A percentile compares a stretch with the other conserved stretches of the same genome.
phyloP scores from a whole-genome alignment of 1,284 basidiomycete genomes.

The Tilletia setariae region DNA sequence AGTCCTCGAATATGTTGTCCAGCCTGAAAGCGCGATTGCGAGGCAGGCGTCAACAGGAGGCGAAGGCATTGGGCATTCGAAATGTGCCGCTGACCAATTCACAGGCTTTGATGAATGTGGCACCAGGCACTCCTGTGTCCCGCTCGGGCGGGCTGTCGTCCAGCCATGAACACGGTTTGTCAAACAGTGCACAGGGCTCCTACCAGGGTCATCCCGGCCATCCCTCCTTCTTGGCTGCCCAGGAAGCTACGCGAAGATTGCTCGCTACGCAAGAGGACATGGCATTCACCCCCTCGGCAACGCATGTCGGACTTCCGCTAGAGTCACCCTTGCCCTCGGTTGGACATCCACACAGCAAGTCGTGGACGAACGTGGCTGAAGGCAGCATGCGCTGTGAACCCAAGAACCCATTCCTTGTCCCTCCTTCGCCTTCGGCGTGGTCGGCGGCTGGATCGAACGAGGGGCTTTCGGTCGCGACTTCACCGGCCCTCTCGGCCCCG shows the following conservation, averaged over 20 bases:
- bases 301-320: background rate
- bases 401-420: background rate
- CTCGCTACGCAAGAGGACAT: background rate
- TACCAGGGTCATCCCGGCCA: background rate
- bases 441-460: background rate
- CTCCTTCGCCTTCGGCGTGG: background rate
- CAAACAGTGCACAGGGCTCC: background rate
- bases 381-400: background rate
- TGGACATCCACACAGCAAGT: too few relatives aligned
- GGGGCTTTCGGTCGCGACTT: background rate
- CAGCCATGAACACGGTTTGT: background rate
- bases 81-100: conserved; percentile 3
- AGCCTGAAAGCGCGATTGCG: background rate
- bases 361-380: too few relatives aligned
- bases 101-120: background rate
- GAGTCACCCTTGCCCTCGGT: background rate
- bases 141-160: background rate
- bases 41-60: background rate
- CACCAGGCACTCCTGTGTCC: background rate
- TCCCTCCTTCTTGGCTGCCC: background rate
- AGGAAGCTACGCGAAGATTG: background rate
- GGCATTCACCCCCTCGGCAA: background rate
- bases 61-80: background rate
- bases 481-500: background rate
- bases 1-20: background rate